Evolutionary conservation across 805 yeast species (phyloP).

Genomic region (Saccharomycodes ludwigii): DNA sequence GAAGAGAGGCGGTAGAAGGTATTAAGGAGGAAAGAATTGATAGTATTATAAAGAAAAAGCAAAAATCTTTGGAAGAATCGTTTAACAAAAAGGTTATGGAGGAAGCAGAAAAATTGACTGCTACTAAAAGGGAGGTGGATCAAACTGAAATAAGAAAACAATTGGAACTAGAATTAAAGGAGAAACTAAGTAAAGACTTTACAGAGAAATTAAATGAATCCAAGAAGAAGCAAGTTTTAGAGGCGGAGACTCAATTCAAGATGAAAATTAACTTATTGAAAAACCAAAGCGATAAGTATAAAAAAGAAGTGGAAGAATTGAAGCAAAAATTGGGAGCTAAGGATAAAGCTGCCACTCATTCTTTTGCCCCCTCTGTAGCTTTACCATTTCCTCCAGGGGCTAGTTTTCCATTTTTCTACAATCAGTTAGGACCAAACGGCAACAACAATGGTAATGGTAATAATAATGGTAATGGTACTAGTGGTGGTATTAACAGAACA

Average conservation of each 20-base stretch:
- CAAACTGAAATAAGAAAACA: background rate
- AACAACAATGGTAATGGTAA: too few species aligned
- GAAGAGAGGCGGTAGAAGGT: constrained; percentile 35
- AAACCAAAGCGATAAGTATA: background rate
- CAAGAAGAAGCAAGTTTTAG: too few species aligned
- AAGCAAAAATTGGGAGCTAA: background rate
- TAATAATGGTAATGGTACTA: too few species aligned
- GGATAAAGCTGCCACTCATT: too few species aligned
- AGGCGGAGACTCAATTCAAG: background rate
- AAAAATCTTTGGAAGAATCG: constrained; percentile 15
- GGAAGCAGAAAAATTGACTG: constrained; percentile 6
- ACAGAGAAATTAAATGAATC: background rate
- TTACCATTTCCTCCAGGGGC: too few species aligned
- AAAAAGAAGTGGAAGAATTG: background rate
- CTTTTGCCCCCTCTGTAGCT: too few species aligned
- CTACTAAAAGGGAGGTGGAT: background rate
- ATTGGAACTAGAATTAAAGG: background rate
- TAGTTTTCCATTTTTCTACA: too few species aligned
- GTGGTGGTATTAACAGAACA: too few species aligned
- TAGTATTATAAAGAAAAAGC: constrained; percentile 36
- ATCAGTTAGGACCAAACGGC: too few species aligned
- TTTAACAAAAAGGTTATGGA: constrained; percentile 12
- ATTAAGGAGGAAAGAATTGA: constrained; percentile 49
- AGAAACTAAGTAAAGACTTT: background rate
- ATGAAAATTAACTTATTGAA: constrained; percentile 1